Evolutionary conservation across 2,329 filamentous ascomycete genomes (phyloP), one percentile per base, ranked within the genome.

Genomic region (Magnaporthiopsis rhizophila): DNA sequence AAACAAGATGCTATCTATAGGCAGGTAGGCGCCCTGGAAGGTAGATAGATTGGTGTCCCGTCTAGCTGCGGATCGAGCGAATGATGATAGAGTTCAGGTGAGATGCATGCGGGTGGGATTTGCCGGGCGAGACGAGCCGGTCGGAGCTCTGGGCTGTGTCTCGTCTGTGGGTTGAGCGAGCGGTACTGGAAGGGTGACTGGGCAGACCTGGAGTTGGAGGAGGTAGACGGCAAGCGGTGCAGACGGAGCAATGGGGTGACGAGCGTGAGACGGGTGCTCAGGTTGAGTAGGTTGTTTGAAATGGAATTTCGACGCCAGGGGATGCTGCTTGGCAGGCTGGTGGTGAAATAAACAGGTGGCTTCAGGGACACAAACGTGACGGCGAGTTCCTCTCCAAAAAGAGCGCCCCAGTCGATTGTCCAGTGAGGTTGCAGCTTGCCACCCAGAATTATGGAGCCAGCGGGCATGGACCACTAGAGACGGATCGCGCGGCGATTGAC

Each of bases 301-400:
- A 53, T 8, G 45, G 45, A 53, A 53, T 53, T 53, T 61, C 30
- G 26, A 61, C 36, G 60, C 30, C 60, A 61, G 60, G 50, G 21
- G 38, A 28, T 6, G 60, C 28, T 38, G 38, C 60, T 61, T 50
- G 38, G 60, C 36, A 38, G 30, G 24, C 59, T 21, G 26, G 38
- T 61, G 60, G 26, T 38, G 59, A 61, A 61, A 61, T 61, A 61
- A 61, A 61, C 60, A 61, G 60, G 60, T 61, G 60, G 60, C 60
- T 61, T 61, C 50, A 61, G 36, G 60, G 12, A 21, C 18, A 15
- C 18, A 53, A n/a, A n/a, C 18, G 21, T n/a, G 21, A 53, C 45
- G 21, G 45, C 7, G 3, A 15, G 45, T 8, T n/a, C 45, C 45
- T 53, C 21, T 6, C 45, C 21, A n/a, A 53, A 53, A n/a, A 1